phyloP scores from a whole-genome alignment of 208 protist species.

The Acanthamoeba healyi region DNA sequence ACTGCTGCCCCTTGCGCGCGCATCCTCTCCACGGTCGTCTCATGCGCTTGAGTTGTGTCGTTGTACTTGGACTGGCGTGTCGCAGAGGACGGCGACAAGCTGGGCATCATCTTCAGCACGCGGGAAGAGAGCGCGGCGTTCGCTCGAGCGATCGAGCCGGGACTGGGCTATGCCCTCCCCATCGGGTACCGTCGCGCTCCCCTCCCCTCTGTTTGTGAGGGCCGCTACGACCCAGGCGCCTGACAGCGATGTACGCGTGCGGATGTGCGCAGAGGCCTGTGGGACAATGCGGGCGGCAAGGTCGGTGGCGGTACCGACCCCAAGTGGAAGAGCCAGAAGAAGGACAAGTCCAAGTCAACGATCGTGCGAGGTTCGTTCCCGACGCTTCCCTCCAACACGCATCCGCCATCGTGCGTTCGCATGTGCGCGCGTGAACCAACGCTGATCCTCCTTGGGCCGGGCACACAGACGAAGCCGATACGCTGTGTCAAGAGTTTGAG shows the following conservation, averaged over 20 bases:
- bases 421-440: background rate
- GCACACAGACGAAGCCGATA: background rate
- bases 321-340: conserved; percentile 67
- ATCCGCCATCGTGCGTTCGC: too few species aligned
- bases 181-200: conserved; percentile 2
- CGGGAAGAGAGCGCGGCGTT: conserved; percentile 52
- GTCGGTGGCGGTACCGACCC: background rate
- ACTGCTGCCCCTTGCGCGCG: too few species aligned
- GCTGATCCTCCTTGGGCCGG: too few species aligned
- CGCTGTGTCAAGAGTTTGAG: conserved; percentile 1
- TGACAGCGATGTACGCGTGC: too few species aligned
- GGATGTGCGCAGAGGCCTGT: background rate
- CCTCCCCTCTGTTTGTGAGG: background rate
- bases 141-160: background rate
- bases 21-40: background rate
- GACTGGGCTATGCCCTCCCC: conserved; percentile 39
- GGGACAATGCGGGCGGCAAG: background rate
- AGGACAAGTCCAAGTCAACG: conserved; percentile 14
- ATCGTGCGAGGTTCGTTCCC: background rate
- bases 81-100: conserved; percentile 43
- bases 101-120: conserved; percentile 55
- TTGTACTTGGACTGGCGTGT: background rate
- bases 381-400: background rate
- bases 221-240: background rate
- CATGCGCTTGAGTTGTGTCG: background rate